These are phyloP conservation scores for Echium plantagineum DNA, from an alignment of 257 asterid species.

Conservation along the genomic window DNA sequence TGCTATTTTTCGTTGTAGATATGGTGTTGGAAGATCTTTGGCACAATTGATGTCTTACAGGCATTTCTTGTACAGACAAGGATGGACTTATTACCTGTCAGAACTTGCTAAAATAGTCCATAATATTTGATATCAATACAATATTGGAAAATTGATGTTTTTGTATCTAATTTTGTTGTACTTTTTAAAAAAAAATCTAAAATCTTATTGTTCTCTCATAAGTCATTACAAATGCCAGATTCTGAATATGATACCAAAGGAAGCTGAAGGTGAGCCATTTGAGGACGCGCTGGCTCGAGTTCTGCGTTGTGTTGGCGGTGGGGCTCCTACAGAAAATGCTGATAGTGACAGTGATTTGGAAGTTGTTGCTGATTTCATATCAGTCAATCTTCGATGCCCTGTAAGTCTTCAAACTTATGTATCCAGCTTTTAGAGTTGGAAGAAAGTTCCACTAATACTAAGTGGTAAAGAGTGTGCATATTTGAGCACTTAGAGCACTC, in stretches of 20 bases:
- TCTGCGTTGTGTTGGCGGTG: constrained; percentile 63
- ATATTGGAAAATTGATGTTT: not conserved
- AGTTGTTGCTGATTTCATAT: constrained; percentile 90
- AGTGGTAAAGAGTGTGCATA: not conserved
- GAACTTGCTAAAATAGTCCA: not conserved
- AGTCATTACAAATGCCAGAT: constrained; percentile 31
- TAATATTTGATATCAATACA: not conserved
- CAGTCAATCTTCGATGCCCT: constrained; percentile 97
- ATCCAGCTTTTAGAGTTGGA: not conserved
- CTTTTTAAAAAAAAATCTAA: constrained; percentile 12
- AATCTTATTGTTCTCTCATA: constrained; percentile 6
- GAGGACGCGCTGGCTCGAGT: constrained; percentile 86
- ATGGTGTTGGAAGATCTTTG: not conserved
- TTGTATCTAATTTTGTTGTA: constrained; percentile 5
- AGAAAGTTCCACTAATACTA: not conserved
- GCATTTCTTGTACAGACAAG: not conserved
- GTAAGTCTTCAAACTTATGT: constrained; percentile 38
- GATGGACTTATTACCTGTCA: not conserved
- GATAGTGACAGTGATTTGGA: constrained; percentile 97
- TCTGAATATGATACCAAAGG: constrained; percentile 74
- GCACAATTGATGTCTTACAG: not conserved
- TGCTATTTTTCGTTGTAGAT: too few relatives aligned
- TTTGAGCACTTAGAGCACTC: not conserved
- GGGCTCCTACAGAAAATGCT: constrained; percentile 78
- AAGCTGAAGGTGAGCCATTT: constrained; percentile 76